Evolutionary conservation across 2,329 filamentous ascomycete species (phyloP), one percentile per base, ranked within the genome.

Genomic region (Xylaria multiplex): DNA sequence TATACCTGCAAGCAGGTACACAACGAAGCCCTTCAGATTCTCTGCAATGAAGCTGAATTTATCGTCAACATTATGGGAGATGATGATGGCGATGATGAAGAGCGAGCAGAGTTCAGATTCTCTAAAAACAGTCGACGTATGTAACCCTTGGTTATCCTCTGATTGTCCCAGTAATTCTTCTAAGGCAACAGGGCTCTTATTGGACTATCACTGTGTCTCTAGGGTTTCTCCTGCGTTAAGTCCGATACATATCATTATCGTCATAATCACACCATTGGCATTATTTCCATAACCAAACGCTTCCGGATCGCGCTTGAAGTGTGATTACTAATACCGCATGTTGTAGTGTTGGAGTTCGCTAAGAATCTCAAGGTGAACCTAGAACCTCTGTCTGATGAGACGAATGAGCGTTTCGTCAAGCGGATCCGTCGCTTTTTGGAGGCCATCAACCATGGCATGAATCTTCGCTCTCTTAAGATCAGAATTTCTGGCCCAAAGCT

Each of bases 1-100:
- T 62, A 53, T 27, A 64, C 64, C 11, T 67, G 64, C 40, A 64
- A 62, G 32, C 42, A 62, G 32, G 37, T 69, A 14, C 67, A 63
- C 22, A 46, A 59, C 22, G 67, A 69, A 46, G 64, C 64, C n/a
- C 49, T 67, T 16, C 22, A 54, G 35, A 30, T 57, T 11, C 64
- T 69, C 37, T 67, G 60, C 27, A 49, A 55, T 2, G 35, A 67
- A 32, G 53, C 64, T 30, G 64, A 69, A 32, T 62, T 66, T n/a
- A 60, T 69, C 16, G 46, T 67, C 7, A 62, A 67, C 24, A 45
- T 67, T 6, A 53, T 65, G 62, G 65, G 62, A 9, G 58, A 65
- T n/a, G 40, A 59, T 19, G 65, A 65, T 46, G 14, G 48, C 7
- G 7, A 57, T 7, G 62, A 68, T 32, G 40, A 62, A 30, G 65